Conservation (phyloP, 495 filamentous ascomycete genomes). For the Aspergillus avenaceus region DNA sequence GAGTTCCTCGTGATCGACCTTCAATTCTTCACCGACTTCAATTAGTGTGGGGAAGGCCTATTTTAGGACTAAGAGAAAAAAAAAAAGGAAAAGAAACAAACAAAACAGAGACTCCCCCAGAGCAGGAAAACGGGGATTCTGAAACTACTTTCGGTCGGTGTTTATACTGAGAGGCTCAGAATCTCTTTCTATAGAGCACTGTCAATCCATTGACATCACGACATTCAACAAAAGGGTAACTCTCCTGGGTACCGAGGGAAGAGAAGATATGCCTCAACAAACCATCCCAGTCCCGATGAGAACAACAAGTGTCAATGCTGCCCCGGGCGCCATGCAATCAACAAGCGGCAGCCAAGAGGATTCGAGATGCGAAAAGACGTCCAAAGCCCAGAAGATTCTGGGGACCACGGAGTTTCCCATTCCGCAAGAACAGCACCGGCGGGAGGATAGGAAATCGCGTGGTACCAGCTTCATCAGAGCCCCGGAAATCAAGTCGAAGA, state of each 20-base stretch:
- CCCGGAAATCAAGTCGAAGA: constrained; percentile 22
- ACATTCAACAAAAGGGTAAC: not conserved
- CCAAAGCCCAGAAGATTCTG: constrained; percentile 38
- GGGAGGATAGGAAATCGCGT: constrained; percentile 18
- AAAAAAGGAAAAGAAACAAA: not conserved
- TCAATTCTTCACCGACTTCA: constrained; percentile 2
- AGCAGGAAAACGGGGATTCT: too few relatives aligned
- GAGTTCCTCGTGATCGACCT: not conserved
- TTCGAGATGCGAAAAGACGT: constrained; percentile 13
- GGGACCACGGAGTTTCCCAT: constrained; percentile 29
- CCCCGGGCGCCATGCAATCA: constrained; percentile 7
- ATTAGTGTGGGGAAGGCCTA: constrained; percentile 5
- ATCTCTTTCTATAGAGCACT: not conserved
- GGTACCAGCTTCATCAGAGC: constrained; percentile 29
- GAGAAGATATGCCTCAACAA: constrained; percentile 15
- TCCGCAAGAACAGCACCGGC: constrained; percentile 17
- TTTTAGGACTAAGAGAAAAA: not conserved
- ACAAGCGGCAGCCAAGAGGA: constrained; percentile 20
- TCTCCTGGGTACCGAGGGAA: not conserved
- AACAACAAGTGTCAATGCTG: constrained; percentile 26
- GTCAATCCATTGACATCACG: not conserved
- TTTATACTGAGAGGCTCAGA: not conserved
- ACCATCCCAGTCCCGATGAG: constrained; percentile 26
- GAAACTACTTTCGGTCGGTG: too few relatives aligned
- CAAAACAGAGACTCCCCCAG: not conserved